Base-by-base conservation (phyloP, 495 filamentous ascomycete genomes). In the Trichodelitschia bisporula region DNA sequence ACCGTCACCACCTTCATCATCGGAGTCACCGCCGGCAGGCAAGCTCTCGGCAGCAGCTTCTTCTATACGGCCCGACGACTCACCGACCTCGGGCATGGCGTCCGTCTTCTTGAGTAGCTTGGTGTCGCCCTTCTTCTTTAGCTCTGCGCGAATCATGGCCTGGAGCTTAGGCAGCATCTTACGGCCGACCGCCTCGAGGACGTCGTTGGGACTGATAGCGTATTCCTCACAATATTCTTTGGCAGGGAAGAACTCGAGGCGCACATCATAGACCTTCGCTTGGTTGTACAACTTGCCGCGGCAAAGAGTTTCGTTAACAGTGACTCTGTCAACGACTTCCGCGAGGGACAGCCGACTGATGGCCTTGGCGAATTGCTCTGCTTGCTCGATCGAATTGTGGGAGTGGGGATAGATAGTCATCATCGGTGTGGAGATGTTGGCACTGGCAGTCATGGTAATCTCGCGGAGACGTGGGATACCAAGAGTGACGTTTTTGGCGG, bases 371-470 rank as follows among this genome's bases (percentile, higher is more conserved):
- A 95, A 92, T 23, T 53, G 64, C 50, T 84, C 71, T 13, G 64
- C 67, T 25, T 82, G 63, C 13, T 65, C 60, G 27, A 63, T 57
- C 1, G 70, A 57, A 11, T 91, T 47, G 34, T 84, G 78, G 20
- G 66, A 57, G 43, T 71, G 77, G 23, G 84, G 53, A 19, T 74
- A 57, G 15, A 99, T 55, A 2, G 77, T 86, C 86, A 99, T 99
- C 2, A 71, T 65, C 0, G 86, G 86, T 0, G 86, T 99, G 30
- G 74, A 72, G 37, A 93, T 91, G 19, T 66, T 59, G 30, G 66
- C 61, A 45, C 77, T 89, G 26, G 84, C 89, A 25, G 86, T 92
- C 89, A 99, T 95, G 30, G 95, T 68, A 48, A 99, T 93, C 68
- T 99, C 86, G 49, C 86, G 64, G 15, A 99, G 62, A 48, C 86